Base-by-base conservation (phyloP, 768 basidiomycete species). In the Rhizopogon vulgaris region DNA sequence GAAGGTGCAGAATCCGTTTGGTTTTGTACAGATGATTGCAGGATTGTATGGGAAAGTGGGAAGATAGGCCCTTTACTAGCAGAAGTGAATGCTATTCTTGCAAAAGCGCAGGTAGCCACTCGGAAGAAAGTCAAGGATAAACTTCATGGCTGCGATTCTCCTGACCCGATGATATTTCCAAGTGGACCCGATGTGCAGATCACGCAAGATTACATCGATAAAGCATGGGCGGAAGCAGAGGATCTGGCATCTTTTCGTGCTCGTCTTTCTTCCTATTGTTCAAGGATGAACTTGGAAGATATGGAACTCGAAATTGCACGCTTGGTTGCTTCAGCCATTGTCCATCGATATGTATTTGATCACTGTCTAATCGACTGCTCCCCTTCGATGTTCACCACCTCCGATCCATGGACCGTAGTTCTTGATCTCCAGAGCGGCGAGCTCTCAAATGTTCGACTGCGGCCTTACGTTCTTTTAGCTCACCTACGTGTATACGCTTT, bases 371-470 rank as follows among this genome's bases (percentile, higher is more conserved):
- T n/a, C 47, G 54, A 32, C 48, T 52, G 51, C 28, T 32, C 18
- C 5, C 56, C 41, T 17, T 32, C 32, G 38, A 27, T 36, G 41
- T 46, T 18, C 41, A 41, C 41, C 40, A 42, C 51, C 32, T 52
- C 18, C 10, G 54, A 55, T 22, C 52, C 41, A 24, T 87, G 84
- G 84, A 4, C 62, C 2, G 72, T 76, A 28, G 69, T 83, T 36
- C 71, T 83, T 25, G 52, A 71, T 27, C 75, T 87, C 10, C 84
- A 87, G 64, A 64, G 74, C 49, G 83, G 81, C 65, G 83, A 85
- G 52, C 63, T 80, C 3, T 56, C 63, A 24, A 76, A 78, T 54
- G 64, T 77, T 28, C 70, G 59, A 41, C 64, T 69, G 15, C 75
- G 75, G 46, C 80, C 82, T 8, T 69, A 76, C 56, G 71, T 79